Evolutionary conservation across 371 early-diverging fungal species (phyloP), one percentile per base, ranked within the genome.

Genomic region (Circinella minor): DNA sequence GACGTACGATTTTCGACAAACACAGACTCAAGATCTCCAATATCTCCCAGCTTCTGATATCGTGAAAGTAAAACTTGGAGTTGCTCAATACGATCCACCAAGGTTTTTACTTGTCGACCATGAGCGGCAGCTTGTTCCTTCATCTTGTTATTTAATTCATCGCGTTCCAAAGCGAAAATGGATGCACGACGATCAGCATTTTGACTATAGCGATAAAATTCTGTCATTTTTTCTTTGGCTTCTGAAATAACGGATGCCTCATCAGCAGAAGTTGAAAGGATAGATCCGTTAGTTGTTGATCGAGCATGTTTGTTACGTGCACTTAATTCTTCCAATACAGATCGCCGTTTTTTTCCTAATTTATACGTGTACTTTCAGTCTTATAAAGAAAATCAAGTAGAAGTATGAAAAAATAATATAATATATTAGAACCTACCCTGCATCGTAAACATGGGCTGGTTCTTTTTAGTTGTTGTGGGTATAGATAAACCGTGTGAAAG

Each of bases 61-160:
- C 62, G 62, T 34, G 9, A 38, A 11, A 61, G 14, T 20, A 17
- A 4, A 4, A 4, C 4, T 18, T 13, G 17, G 4, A 48, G 18
- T 48, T 65, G 48, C 36, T 48, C 65, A 51, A 65, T 20, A 20
- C 39, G 49, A 18, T 51, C 65, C 10, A 65, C 54, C 14, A 65
- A 36, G 6, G 65, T 65, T 36, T 65, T 48, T 51, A 65, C 34
- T 48, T 65, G 65, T 27, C 38, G 34, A 51, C 51, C 9, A 36
- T 65, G 65, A n/a, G 51, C 15, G 1, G 13, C 54, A 9, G 11
- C 17, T 15, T 48, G 48, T 10, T 65, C 54, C 15, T 65, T 36
- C 43, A 49, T 48, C 20, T 65, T 65, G 37, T 10, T 54, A 13
- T 34, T 18, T 8, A 65, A 18, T 17, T 65, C 65, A 34, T 65